Evolutionary conservation across 371 early-diverging fungal species (phyloP).

Genomic region (Mucor saturninus): DNA sequence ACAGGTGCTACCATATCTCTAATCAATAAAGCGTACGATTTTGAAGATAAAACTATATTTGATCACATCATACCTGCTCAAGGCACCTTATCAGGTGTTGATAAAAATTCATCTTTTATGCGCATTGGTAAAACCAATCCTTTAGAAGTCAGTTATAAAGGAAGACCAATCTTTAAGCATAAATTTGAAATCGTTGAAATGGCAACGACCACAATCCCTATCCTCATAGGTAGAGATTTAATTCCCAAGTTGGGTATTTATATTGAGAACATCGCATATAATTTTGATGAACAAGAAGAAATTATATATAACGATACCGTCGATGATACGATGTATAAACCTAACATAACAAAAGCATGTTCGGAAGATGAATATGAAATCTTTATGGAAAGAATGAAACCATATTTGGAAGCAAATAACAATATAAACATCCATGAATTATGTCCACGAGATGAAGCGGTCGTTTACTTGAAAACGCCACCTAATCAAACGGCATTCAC

Average conservation of each 20-base stretch:
- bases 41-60: constrained; percentile 9
- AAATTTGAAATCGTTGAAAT: not conserved
- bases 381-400: not conserved
- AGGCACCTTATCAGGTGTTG: not conserved
- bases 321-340: not conserved
- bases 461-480: constrained; percentile 1
- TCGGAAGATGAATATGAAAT: not conserved
- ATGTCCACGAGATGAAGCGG: not conserved
- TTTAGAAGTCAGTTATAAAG: not conserved
- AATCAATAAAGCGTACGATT: constrained; percentile 1
- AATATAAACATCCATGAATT: not conserved
- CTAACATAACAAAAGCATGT: not conserved
- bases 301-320: not conserved
- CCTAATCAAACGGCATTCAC: constrained; percentile 1
- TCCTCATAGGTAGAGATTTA: not conserved
- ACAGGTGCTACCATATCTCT: not conserved
- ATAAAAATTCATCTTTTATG: not conserved
- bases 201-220: not conserved
- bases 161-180: not conserved
- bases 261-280: not conserved
- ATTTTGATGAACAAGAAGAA: not conserved
- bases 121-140: constrained; percentile 13
- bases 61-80: not conserved
- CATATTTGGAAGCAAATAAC: not conserved
- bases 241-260: not conserved